Conservation (phyloP, 129 eudicot species). For the Ambrosia artemisiifolia region DNA sequence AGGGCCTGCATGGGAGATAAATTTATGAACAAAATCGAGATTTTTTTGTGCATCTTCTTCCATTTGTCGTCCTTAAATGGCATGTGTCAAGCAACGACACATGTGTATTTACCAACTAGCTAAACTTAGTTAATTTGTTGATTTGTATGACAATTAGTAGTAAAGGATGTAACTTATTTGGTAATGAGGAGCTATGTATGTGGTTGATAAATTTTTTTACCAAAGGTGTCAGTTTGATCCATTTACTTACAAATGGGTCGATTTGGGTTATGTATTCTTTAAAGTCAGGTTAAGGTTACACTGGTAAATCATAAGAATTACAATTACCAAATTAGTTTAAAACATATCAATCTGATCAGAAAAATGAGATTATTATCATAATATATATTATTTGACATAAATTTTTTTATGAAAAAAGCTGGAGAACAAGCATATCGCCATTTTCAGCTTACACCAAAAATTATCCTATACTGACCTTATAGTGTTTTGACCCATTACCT, state of each 20-base stretch:
- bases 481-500: background rate
- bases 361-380: background rate
- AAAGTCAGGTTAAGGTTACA: background rate
- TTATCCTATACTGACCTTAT: background rate
- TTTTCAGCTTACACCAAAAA: background rate
- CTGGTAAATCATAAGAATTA: background rate
- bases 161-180: background rate
- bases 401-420: background rate
- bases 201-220: background rate
- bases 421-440: background rate
- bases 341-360: background rate
- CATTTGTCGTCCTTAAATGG: background rate
- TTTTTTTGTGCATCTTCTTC: slow-evolving; percentile 1
- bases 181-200: background rate
- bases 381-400: background rate
- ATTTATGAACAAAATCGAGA: slow-evolving; percentile 1
- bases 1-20: background rate
- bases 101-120: background rate
- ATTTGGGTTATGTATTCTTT: background rate
- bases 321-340: background rate
- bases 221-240: background rate
- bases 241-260: background rate
- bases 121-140: background rate
- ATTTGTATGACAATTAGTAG: background rate
- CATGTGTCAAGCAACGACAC: too few relatives aligned